A percentile compares a stretch with the other conserved stretches of the same genome.
These are phyloP conservation scores for Carex littledalei DNA, from an alignment of 176 grass and related monocot genomes.

Conservation along the genomic window DNA sequence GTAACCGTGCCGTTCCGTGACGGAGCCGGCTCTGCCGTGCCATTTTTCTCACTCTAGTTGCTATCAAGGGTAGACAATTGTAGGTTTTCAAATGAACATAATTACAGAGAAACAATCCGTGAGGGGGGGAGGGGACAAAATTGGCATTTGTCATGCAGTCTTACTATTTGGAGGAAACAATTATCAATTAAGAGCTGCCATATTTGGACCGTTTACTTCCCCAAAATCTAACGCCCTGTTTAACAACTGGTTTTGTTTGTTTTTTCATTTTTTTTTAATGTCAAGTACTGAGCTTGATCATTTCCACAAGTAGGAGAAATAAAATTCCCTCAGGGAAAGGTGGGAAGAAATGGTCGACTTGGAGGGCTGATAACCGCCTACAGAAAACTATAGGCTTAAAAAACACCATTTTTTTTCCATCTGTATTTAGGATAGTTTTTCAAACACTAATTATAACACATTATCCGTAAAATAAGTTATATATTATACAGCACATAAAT, in stretches of 20 bases:
- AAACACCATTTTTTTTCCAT: too few relatives aligned
- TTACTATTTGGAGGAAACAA: neutral
- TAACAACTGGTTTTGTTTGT: neutral
- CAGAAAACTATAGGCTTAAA: neutral
- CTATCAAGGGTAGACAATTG: neutral
- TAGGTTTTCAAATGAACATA: neutral
- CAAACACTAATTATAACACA: neutral
- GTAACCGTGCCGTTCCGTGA: too few relatives aligned
- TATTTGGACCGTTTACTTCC: slow-evolving; percentile 2
- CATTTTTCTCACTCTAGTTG: too few relatives aligned
- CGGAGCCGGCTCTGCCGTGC: too few relatives aligned
- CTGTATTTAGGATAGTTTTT: neutral
- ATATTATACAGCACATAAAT: neutral
- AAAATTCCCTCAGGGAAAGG: neutral
- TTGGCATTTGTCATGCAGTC: neutral
- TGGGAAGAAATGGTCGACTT: neutral
- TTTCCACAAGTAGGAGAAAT: neutral
- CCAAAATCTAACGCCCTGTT: slow-evolving; percentile 1
- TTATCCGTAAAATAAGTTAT: neutral
- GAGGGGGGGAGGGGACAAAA: neutral
- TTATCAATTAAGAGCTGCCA: neutral
- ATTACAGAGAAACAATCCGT: neutral
- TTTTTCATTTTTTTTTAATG: neutral
- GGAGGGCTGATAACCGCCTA: neutral
- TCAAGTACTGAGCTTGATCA: neutral